Evolutionary conservation across 495 filamentous ascomycete species (phyloP), one percentile per base, ranked within the genome.

Genomic region (Xylaria palmicola): DNA sequence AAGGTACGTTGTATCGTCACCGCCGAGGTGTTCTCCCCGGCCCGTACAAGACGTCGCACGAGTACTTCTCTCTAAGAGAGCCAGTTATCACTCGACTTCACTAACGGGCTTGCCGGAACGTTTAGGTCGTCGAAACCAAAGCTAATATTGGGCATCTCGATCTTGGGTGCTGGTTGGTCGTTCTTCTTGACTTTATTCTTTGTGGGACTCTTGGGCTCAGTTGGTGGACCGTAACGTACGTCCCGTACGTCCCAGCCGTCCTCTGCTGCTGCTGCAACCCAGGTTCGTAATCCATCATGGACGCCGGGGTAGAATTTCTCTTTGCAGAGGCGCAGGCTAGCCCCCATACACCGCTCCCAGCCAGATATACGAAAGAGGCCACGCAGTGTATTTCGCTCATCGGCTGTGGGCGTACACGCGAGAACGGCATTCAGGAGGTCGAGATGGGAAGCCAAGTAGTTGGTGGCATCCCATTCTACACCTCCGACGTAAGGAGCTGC

Each of bases 401-500:
- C 79, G 1, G 62, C 62, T 0, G 89, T 88, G 2, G 91, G 89
- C 6, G 94, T 79, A 53, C 86, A 91, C n/a, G 94, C 90, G 63
- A 98, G 75, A 58, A 98, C 83, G 32, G 89, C 94, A 72, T 98
- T 98, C 43, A 98, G 67, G 15, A 98, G 85, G 75, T 98, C 95
- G 10, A 98, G 79, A 68, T 98, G 95, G 6, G 88, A 86, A 30
- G 93, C 90, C 15, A 98, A 79, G 67, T 98, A 98, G 74, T 93
- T 96, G 9, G 94, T 97, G 9, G 94, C 93, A 72, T 98, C 94
- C 95, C 95, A 98, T 76, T 98, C 94, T 12, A 98, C 94, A 49
- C 95, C 94, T 40, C 94, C 95, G 47, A 98, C 92, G 72, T 98
- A 97, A 8, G 94, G 95, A 17, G 93, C 93, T 20, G 95, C 93